Percentiles rank a stretch among this genome's conserved stretches.
Conservation (phyloP, 768 basidiomycete genomes). For the Galerina sulciceps region DNA sequence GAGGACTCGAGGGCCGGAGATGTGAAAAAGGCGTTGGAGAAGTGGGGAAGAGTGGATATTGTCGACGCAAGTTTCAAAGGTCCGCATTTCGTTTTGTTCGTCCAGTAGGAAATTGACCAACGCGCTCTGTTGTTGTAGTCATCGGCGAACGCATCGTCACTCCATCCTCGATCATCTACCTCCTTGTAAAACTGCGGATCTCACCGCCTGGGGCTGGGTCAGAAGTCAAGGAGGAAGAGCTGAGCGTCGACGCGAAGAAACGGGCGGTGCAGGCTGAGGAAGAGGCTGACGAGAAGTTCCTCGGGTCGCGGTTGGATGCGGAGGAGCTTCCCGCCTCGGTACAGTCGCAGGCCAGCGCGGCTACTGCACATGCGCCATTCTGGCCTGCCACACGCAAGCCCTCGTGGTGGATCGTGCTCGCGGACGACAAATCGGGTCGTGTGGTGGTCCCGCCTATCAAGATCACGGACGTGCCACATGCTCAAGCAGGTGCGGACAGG, state of each 20-base stretch:
- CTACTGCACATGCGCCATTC: conserved; percentile 85
- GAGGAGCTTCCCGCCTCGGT: conserved; percentile 57
- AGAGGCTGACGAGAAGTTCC: conserved; percentile 72
- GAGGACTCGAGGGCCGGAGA: conserved; percentile 52
- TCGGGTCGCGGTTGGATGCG: conserved; percentile 61
- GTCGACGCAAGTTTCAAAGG: conserved; percentile 88
- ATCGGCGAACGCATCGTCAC: conserved; percentile 89
- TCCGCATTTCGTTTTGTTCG: conserved; percentile 30
- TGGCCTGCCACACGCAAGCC: conserved; percentile 95
- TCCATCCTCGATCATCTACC: conserved; percentile 86
- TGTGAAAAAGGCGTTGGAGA: conserved; percentile 66
- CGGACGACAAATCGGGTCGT: conserved; percentile 83
- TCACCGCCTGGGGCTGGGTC: conserved; percentile 49
- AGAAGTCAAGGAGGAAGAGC: conserved; percentile 37
- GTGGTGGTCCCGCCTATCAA: conserved; percentile 88
- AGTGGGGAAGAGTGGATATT: conserved; percentile 79
- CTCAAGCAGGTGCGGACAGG: conserved; percentile 47
- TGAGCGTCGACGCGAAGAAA: conserved; percentile 52
- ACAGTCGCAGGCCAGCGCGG: conserved; percentile 35
- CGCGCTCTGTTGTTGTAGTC: conserved; percentile 48
- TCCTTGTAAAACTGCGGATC: conserved; percentile 83
- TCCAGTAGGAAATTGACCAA: not conserved
- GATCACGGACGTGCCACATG: conserved; percentile 78
- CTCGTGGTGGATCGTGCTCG: conserved; percentile 90
- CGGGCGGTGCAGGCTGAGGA: conserved; percentile 51